A percentile compares a stretch with the other conserved stretches of the same genome.
phyloP scores from a whole-genome alignment of 805 yeast genomes.

The Metschnikowia colocasiae region DNA sequence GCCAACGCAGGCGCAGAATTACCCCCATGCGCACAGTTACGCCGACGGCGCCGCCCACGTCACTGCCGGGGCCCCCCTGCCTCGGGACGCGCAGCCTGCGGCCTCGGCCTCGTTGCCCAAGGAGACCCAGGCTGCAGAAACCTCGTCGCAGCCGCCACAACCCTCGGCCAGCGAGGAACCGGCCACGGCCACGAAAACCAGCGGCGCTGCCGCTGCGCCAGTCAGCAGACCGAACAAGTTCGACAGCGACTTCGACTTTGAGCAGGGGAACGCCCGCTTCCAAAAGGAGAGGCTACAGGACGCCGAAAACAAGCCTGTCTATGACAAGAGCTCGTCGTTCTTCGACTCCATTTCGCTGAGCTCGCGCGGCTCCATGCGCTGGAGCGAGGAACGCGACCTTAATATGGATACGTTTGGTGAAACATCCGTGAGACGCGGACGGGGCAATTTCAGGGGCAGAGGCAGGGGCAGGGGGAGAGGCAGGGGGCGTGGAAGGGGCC shows the following conservation, averaged over 20 bases:
- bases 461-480: slow-evolving; percentile 36
- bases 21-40: not conserved
- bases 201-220: slow-evolving; percentile 15
- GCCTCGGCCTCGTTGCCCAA: not conserved
- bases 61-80: not conserved
- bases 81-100: not conserved
- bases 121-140: not conserved
- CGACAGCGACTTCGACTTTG: slow-evolving; percentile 71
- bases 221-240: slow-evolving; percentile 15
- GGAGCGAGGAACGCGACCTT: slow-evolving; percentile 68
- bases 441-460: slow-evolving; percentile 28
- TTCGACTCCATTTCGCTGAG: slow-evolving; percentile 79
- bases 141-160: not conserved
- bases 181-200: slow-evolving; percentile 7
- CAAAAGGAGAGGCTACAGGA: slow-evolving; percentile 25
- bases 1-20: slow-evolving; percentile 15
- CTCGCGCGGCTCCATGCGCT: slow-evolving; percentile 45
- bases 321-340: slow-evolving; percentile 80
- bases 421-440: slow-evolving; percentile 40
- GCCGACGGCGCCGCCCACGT: too few species aligned
- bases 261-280: slow-evolving; percentile 68
- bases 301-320: slow-evolving; percentile 31
- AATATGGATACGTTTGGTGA: slow-evolving; percentile 86
- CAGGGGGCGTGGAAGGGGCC: slow-evolving; percentile 46
- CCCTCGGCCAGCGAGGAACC: slow-evolving; percentile 11